Conservation (phyloP, 2,329 filamentous ascomycete species). For the Penicillium sp. region DNA sequence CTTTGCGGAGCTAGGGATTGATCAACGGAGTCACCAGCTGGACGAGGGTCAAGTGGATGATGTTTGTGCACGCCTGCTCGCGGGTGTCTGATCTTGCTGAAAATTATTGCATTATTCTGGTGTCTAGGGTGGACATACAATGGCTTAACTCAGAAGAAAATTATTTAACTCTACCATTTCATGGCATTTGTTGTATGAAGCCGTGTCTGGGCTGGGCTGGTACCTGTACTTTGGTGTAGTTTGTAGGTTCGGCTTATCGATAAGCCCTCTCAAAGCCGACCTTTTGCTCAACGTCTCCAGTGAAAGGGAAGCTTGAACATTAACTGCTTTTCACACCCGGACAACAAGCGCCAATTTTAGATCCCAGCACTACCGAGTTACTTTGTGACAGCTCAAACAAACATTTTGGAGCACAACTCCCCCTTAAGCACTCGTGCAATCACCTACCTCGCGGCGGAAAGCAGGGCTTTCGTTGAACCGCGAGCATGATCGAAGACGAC, state of each 20-base stretch:
- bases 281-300: constrained; percentile 1
- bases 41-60: constrained; percentile 90
- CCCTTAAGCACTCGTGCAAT: not conserved
- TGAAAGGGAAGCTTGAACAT: not conserved
- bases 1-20: constrained; percentile 80
- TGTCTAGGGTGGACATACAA: not conserved
- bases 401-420: no score
- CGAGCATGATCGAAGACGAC: constrained; percentile 80
- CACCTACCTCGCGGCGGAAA: not conserved
- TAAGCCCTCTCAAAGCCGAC: not conserved
- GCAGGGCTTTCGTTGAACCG: constrained; percentile 5
- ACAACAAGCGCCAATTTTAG: not conserved
- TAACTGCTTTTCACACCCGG: not conserved
- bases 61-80: constrained; percentile 81
- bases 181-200: no score
- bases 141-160: not conserved
- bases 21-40: constrained; percentile 80
- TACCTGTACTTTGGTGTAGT: no score
- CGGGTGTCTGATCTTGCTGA: constrained; percentile 55
- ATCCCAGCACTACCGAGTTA: no score
- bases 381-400: not conserved
- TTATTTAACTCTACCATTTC: not conserved
- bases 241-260: not conserved
- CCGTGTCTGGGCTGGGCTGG: no score
- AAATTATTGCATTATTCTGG: not conserved